Conservation (phyloP, 2,329 filamentous ascomycete species). For the Alternaria sp. region DNA sequence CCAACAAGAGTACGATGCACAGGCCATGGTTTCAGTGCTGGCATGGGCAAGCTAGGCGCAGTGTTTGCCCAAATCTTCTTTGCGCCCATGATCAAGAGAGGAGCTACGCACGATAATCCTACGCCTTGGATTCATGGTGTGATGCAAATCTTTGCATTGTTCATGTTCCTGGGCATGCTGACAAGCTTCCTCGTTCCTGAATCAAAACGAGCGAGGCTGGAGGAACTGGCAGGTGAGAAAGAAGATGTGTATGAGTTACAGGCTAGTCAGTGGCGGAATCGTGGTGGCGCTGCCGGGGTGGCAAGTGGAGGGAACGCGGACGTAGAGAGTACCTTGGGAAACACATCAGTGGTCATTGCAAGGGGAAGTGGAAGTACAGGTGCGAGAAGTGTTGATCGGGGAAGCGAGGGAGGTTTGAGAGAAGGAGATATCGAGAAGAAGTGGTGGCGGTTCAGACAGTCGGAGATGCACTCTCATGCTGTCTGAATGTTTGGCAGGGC, state of each 20-base stretch:
- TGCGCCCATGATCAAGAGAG: slow-evolving; percentile 62
- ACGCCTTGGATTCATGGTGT: slow-evolving; percentile 75
- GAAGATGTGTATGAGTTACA: slow-evolving; percentile 56
- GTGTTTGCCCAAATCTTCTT: slow-evolving; percentile 61
- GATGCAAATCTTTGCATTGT: slow-evolving; percentile 79
- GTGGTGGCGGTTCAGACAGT: slow-evolving; percentile 31
- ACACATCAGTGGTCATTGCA: slow-evolving; percentile 9
- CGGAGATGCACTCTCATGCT: slow-evolving; percentile 19
- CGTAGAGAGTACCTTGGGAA: background rate
- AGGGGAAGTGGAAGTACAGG: slow-evolving; percentile 25
- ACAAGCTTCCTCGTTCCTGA: slow-evolving; percentile 78
- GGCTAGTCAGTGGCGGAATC: slow-evolving; percentile 54
- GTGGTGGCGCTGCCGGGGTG: slow-evolving; percentile 14
- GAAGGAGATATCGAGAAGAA: slow-evolving; percentile 27
- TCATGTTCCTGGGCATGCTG: slow-evolving; percentile 78
- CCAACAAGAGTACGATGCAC: slow-evolving; percentile 59
- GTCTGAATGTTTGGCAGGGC: slow-evolving; percentile 4
- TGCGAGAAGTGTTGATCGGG: slow-evolving; percentile 15
- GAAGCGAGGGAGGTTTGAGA: slow-evolving; percentile 18
- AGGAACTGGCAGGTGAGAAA: slow-evolving; percentile 72
- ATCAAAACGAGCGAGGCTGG: slow-evolving; percentile 77
- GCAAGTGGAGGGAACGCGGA: background rate
- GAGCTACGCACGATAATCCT: slow-evolving; percentile 59
- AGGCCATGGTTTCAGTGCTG: slow-evolving; percentile 60
- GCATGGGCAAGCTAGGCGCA: slow-evolving; percentile 58